Conservation (phyloP, 805 yeast genomes). For the Nadsonia fulvescens region DNA sequence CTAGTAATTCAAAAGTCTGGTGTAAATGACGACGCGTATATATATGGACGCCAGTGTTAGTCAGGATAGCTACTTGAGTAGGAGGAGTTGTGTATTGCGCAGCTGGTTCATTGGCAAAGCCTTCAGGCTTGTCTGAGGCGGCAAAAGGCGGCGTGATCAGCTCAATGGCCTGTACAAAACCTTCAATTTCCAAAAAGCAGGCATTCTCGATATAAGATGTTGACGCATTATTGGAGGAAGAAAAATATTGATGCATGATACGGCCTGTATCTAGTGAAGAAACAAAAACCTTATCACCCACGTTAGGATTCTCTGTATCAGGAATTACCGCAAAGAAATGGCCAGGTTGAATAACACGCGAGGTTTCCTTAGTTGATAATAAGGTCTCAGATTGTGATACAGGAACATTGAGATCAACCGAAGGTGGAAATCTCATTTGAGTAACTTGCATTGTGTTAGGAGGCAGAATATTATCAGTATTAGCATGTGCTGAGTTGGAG, state of each 20-base stretch:
- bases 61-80: conserved; percentile 62
- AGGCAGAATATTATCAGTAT: no score
- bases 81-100: conserved; percentile 59
- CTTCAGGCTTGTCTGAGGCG: conserved; percentile 59
- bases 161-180: conserved; percentile 52
- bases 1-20: conserved; percentile 52
- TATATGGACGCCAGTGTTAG: conserved; percentile 59
- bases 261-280: conserved; percentile 72
- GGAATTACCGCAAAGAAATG: conserved; percentile 52
- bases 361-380: conserved; percentile 36
- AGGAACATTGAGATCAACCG: conserved; percentile 6
- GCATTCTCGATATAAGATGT: conserved; percentile 55
- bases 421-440: conserved; percentile 29
- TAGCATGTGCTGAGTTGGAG: no score
- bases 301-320: conserved; percentile 9
- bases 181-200: conserved; percentile 45
- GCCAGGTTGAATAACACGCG: conserved; percentile 68
- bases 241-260: conserved; percentile 36
- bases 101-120: conserved; percentile 74
- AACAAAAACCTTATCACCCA: conserved; percentile 37
- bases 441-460: conserved; percentile 22
- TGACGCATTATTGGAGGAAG: conserved; percentile 19
- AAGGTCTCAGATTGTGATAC: conserved; percentile 16
- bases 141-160: conserved; percentile 53
- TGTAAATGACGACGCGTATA: conserved; percentile 70